These are phyloP conservation scores for Nowakowskiella sp. DNA, from an alignment of 192 early-diverging fungal species.

Conservation along the genomic window DNA sequence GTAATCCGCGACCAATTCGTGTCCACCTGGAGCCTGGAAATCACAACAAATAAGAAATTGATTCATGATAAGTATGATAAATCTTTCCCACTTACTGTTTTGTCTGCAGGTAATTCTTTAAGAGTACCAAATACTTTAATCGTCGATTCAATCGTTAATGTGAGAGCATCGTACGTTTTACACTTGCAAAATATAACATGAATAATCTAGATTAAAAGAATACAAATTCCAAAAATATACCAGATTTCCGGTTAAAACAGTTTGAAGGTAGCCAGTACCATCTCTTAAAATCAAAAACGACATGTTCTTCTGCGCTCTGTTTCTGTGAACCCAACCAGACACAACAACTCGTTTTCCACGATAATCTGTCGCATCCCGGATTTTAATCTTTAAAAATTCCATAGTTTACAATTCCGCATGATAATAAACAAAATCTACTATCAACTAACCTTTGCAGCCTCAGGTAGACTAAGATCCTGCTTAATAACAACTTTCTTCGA, in stretches of 20 bases:
- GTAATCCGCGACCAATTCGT: conserved; percentile 91
- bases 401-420: conserved; percentile 8
- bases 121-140: conserved; percentile 81
- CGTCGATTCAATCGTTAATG: conserved; percentile 89
- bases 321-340: conserved; percentile 91
- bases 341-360: conserved; percentile 77
- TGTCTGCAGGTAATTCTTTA: conserved; percentile 81
- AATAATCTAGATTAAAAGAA: conserved; percentile 1
- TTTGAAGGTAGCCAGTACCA: conserved; percentile 90
- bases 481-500: conserved; percentile 73
- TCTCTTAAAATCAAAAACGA: conserved; percentile 92
- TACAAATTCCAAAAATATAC: conserved; percentile 33
- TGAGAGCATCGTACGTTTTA: conserved; percentile 88
- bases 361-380: conserved; percentile 51
- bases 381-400: conserved; percentile 57
- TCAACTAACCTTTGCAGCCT: conserved; percentile 50
- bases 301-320: conserved; percentile 94
- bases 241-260: conserved; percentile 76
- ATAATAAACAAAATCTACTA: conserved; percentile 1
- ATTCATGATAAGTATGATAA: background rate
- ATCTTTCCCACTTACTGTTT: conserved; percentile 52
- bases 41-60: background rate
- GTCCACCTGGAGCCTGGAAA: conserved; percentile 81
- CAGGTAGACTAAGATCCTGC: conserved; percentile 64
- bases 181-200: conserved; percentile 46